phyloP scores from a whole-genome alignment of 2,329 filamentous ascomycete species.

The Penicillium janthinellum region DNA sequence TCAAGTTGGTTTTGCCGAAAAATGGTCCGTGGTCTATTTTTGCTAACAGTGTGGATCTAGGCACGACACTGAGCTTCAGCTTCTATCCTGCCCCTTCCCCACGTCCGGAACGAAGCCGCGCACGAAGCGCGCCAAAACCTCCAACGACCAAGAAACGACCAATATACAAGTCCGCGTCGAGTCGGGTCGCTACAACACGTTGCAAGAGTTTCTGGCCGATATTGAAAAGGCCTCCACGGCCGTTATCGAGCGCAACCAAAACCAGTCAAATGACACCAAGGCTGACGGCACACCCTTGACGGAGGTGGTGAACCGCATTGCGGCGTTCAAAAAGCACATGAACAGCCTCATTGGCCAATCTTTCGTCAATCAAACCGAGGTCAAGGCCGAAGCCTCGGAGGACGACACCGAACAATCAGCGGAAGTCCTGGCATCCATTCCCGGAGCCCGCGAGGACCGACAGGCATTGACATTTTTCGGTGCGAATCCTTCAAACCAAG shows the following conservation, averaged over 20 bases:
- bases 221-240: slow-evolving; percentile 43
- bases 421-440: slow-evolving; percentile 38
- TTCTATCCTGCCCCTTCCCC: slow-evolving; percentile 45
- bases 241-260: slow-evolving; percentile 41
- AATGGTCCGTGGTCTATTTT: neutral
- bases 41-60: slow-evolving; percentile 33
- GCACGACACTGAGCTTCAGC: slow-evolving; percentile 47
- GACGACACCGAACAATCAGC: slow-evolving; percentile 40
- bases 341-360: slow-evolving; percentile 65
- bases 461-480: slow-evolving; percentile 76
- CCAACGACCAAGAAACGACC: slow-evolving; percentile 36
- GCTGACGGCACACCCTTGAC: slow-evolving; percentile 33
- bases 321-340: slow-evolving; percentile 64
- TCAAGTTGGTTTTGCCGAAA: slow-evolving; percentile 31
- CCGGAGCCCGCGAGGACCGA: slow-evolving; percentile 52
- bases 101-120: slow-evolving; percentile 42
- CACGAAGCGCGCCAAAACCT: slow-evolving; percentile 47
- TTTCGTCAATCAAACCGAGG: slow-evolving; percentile 48
- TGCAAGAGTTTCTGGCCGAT: slow-evolving; percentile 47
- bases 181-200: slow-evolving; percentile 41
- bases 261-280: slow-evolving; percentile 30
- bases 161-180: slow-evolving; percentile 44
- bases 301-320: slow-evolving; percentile 49
- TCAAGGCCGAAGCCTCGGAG: slow-evolving; percentile 39
- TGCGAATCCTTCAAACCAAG: slow-evolving; percentile 71